These are phyloP conservation scores for Fusarium napiforme DNA, from an alignment of 2,329 filamentous ascomycete genomes.

Conservation along the genomic window DNA sequence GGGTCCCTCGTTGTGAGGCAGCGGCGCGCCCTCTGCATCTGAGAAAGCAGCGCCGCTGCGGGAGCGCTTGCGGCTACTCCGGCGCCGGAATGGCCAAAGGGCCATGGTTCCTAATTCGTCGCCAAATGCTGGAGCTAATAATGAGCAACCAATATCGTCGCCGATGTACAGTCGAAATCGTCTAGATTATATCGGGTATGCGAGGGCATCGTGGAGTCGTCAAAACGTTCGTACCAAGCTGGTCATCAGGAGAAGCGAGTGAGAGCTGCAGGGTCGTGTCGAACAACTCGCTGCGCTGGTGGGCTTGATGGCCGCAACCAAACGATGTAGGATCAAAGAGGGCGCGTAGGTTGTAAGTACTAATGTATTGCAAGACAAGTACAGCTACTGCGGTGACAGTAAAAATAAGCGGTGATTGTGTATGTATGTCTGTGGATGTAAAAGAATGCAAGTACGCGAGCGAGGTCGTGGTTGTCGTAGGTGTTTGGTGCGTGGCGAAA, in stretches of 20 bases:
- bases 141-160: slow-evolving; percentile 36
- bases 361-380: slow-evolving; percentile 13
- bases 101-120: slow-evolving; percentile 65
- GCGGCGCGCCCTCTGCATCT: slow-evolving; percentile 59
- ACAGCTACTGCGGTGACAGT: slow-evolving; percentile 32
- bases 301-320: slow-evolving; percentile 30
- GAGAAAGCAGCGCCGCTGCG: slow-evolving; percentile 64
- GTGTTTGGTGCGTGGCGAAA: slow-evolving; percentile 43
- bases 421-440: slow-evolving; percentile 20
- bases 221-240: slow-evolving; percentile 40
- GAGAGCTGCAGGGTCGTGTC: slow-evolving; percentile 37
- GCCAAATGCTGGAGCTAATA: slow-evolving; percentile 40
- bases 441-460: slow-evolving; percentile 42
- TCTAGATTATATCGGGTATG: slow-evolving; percentile 42
- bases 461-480: slow-evolving; percentile 35
- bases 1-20: slow-evolving; percentile 50
- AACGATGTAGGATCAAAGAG: slow-evolving; percentile 24
- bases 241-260: slow-evolving; percentile 39
- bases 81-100: slow-evolving; percentile 85
- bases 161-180: slow-evolving; percentile 38
- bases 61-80: slow-evolving; percentile 72
- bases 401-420: slow-evolving; percentile 36
- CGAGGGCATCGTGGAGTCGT: slow-evolving; percentile 46
- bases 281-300: slow-evolving; percentile 40
- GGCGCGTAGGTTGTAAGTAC: slow-evolving; percentile 15